phyloP scores from a whole-genome alignment of 495 filamentous ascomycete species.

The Xylaria sp. region DNA sequence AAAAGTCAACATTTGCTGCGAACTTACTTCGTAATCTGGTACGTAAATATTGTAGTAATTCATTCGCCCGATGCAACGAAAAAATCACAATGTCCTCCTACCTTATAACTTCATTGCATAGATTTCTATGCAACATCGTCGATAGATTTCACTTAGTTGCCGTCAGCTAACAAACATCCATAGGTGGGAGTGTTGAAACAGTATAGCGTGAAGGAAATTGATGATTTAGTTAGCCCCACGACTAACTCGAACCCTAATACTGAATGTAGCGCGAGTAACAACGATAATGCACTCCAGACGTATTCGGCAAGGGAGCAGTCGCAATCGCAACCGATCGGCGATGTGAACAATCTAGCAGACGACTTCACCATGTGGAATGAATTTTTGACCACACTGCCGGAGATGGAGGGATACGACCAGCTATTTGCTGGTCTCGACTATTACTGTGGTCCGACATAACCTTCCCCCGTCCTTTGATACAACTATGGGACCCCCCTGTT shows the following conservation, averaged over 20 bases:
- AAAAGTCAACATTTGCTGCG: conserved; percentile 22
- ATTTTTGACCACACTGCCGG: conserved; percentile 13
- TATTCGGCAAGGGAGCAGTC: not conserved
- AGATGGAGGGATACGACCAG: conserved; percentile 22
- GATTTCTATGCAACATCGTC: not conserved
- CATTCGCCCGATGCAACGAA: not conserved
- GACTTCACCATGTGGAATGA: conserved; percentile 26
- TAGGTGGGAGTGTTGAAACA: conserved; percentile 23
- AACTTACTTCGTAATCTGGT: conserved; percentile 22
- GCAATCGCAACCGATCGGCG: conserved; percentile 1
- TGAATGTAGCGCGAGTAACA: not conserved
- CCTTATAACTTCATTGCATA: not conserved
- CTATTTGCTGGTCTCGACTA: conserved; percentile 28
- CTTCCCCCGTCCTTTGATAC: not conserved
- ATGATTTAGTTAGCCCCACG: conserved; percentile 1
- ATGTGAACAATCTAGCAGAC: conserved; percentile 3
- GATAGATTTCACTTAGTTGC: not conserved
- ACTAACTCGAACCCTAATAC: not conserved
- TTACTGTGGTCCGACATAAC: conserved; percentile 24
- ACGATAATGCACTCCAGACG: not conserved
- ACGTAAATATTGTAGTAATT: not conserved
- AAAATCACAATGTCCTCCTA: not conserved
- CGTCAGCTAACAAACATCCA: not conserved
- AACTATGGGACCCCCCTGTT: not conserved
- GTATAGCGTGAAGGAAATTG: conserved; percentile 16